Base-by-base conservation (phyloP, 257 asterid species). In the Leonotis leonurus region DNA sequence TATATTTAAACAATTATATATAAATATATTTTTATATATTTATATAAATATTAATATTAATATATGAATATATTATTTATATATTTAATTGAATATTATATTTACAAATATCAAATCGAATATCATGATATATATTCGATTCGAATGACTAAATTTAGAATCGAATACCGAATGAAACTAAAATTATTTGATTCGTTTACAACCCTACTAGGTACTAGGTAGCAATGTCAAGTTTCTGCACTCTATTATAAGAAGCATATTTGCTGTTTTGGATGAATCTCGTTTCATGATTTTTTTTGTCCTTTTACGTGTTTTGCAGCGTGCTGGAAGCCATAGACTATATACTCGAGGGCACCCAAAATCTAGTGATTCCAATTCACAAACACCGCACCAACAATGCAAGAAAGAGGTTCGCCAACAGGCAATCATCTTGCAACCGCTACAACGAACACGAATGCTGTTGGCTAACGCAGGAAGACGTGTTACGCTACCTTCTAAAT, bases 401-500 rank as follows among this genome's bases (percentile, higher is more conserved):
- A 56, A 82, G 83, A 63, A 86, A 75, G 65, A 79, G 72, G 45
- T 53, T 66, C 57, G 63, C 39, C 56, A 78, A 75, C 64, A 72
- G 70, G 27, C 75, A 70, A 45, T 24, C 51, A 16, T 46, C 72
- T 17, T 67, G 65, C 33, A 29, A 71, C 39, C 64, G 37, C 57
- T 78, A 70, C 49, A 64, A 60, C n/a, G 77, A 78, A 62, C 69
- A 51, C 1, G 74, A 74, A 24, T 81, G 78, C 74, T 90, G 97
- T 49, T 90, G 95, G 97, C 74, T 90, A 21, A 81, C 90, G 0
- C 90, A 70, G n/a, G 97, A 90, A 66, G 95, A 90, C 39, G 69
- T 90, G 2, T 67, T 80, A 18, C 95, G 97, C 14, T 90, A 74
- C 82, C 77, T 87, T 71, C 92, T 90, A 74, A 90, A 80, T 65